A percentile compares a stretch with the other conserved stretches of the same genome.
phyloP scores from a whole-genome alignment of 75 land plant species.

The Isoetes taiwanensis region DNA sequence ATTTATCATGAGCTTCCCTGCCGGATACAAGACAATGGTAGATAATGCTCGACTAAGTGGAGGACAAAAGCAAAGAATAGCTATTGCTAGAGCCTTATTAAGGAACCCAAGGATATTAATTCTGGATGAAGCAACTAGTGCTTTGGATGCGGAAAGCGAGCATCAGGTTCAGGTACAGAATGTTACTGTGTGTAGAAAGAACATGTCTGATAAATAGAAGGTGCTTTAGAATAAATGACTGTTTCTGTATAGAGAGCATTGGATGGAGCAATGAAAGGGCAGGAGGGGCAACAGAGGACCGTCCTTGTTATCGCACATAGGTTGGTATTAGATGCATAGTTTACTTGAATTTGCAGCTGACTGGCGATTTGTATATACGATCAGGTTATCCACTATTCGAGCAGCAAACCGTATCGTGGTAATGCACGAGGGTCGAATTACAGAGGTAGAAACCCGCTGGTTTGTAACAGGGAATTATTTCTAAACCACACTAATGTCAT shows the following conservation, averaged over 20 bases:
- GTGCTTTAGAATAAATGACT: not conserved
- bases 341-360: not conserved
- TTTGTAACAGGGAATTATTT: not conserved
- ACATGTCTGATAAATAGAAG: not conserved
- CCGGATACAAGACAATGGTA: conserved; percentile 66
- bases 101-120: conserved; percentile 71
- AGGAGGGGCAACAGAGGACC: conserved; percentile 29
- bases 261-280: conserved; percentile 28
- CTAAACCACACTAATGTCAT: not conserved
- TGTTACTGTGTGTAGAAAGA: not conserved
- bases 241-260: conserved; percentile 24
- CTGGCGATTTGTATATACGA: not conserved
- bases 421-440: conserved; percentile 62
- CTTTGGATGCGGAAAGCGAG: conserved; percentile 91
- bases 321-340: conserved; percentile 15
- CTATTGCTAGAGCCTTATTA: conserved; percentile 87
- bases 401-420: conserved; percentile 85
- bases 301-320: conserved; percentile 86
- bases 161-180: conserved; percentile 57
- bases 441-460: conserved; percentile 40
- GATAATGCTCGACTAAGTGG: conserved; percentile 90
- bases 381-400: conserved; percentile 79
- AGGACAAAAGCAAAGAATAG: conserved; percentile 91
- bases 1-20: conserved; percentile 55
- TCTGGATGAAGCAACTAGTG: conserved; percentile 96